These are phyloP conservation scores for Stephania yunnanensis DNA, from an alignment of 164 flowering plant species.

Conservation along the genomic window DNA sequence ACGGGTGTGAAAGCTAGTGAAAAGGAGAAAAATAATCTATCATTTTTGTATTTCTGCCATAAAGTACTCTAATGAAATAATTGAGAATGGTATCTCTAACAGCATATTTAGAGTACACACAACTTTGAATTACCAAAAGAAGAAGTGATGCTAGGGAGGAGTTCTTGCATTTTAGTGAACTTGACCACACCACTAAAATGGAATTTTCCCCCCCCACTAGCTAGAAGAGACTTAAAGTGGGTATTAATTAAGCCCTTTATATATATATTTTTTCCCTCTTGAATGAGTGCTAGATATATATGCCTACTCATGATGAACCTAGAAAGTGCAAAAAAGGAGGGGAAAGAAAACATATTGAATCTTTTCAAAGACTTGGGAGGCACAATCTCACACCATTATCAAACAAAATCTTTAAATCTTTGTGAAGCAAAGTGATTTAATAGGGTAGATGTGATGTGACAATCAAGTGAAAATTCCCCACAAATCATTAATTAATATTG, in stretches of 20 bases:
- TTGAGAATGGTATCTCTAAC: slow-evolving; percentile 7
- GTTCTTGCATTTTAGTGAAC: not conserved
- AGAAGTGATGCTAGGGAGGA: slow-evolving; percentile 3
- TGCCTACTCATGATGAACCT: not conserved
- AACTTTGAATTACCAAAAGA: slow-evolving; percentile 3
- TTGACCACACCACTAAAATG: slow-evolving; percentile 12
- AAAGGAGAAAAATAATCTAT: not conserved
- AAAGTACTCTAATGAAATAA: slow-evolving; percentile 7
- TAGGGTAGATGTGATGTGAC: not conserved
- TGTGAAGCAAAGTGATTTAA: not conserved
- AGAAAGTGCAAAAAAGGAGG: not conserved
- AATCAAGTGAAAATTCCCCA: not conserved
- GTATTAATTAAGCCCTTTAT: not conserved
- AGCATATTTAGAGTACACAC: not conserved
- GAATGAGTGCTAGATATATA: not conserved
- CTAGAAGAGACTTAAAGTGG: slow-evolving; percentile 12
- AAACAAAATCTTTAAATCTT: slow-evolving; percentile 14
- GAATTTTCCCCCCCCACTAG: slow-evolving; percentile 11
- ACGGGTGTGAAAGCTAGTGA: not conserved
- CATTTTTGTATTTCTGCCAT: not conserved
- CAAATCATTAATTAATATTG: not conserved
- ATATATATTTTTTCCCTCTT: not conserved
- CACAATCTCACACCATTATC: slow-evolving; percentile 12
- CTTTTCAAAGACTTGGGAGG: slow-evolving; percentile 13
- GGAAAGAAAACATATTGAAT: slow-evolving; percentile 13